Percentiles rank a stretch among this genome's conserved stretches.
phyloP scores from a whole-genome alignment of 108 stramenopile genomes.

The Asterionellopsis glacialis region DNA sequence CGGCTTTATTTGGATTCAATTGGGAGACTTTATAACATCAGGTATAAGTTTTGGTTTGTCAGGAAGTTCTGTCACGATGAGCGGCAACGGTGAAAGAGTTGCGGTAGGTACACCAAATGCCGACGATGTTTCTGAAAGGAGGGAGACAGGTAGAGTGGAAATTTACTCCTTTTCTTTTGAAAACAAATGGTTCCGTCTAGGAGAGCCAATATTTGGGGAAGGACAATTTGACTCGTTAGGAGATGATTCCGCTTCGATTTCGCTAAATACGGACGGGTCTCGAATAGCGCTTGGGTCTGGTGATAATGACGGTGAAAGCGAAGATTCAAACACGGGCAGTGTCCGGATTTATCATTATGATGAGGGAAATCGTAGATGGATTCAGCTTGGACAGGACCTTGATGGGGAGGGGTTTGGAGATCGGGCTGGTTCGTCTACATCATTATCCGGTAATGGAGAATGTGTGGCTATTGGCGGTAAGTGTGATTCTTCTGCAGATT shows the following conservation, averaged over 20 bases:
- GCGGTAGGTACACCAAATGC: slow-evolving; percentile 4
- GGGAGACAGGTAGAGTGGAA: not conserved
- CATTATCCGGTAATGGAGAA: slow-evolving; percentile 5
- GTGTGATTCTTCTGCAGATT: not conserved
- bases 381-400: not conserved
- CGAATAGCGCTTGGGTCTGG: not conserved
- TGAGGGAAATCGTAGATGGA: not conserved
- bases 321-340: no score
- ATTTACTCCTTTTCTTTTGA: not conserved
- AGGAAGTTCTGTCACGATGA: slow-evolving; percentile 3
- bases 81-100: slow-evolving; percentile 5
- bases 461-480: slow-evolving; percentile 4
- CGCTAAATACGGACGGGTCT: not conserved
- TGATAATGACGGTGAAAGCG: not conserved
- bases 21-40: not conserved
- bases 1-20: not conserved
- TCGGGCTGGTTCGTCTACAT: slow-evolving; percentile 6
- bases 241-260: not conserved
- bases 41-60: not conserved
- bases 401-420: not conserved
- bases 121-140: not conserved
- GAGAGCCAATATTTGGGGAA: not conserved
- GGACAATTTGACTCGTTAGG: not conserved
- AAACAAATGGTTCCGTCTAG: not conserved
- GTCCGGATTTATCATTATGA: no score